Base-by-base conservation (phyloP, 129 eudicot species). In the Scalesia atractyloides region DNA sequence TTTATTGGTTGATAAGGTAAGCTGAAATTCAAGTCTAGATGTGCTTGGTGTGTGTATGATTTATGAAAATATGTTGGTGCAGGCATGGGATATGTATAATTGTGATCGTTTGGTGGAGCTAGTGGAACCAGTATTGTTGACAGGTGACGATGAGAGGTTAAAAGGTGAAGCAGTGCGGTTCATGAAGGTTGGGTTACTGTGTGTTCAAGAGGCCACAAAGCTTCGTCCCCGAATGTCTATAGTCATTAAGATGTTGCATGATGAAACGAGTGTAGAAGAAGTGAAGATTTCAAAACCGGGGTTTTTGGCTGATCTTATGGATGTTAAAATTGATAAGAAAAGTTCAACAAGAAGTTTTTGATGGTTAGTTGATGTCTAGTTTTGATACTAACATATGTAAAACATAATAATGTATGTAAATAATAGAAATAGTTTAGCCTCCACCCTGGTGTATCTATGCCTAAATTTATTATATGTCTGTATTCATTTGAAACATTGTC, bases 1-100 rank as follows among this genome's bases (percentile, higher is more conserved):
- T 20, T 89, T 79, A 70, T 80, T 92, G 44, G 98, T 89, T 41
- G 95, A 92, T 20, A 86, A 89, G 88, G 96, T 92, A 82, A 24
- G 50, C 20, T 9, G 33, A 63, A 5, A 34, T 56, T 58, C 18
- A 24, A 20, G 3, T 58, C 6, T 26, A 17, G 9, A 37, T 51
- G 57, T 4, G 48, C 5, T 71, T 24, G 15, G 8, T 20, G 69
- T 64, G 65, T 49, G 30, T 66, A 57, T 44, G 9, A 12, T 33
- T 51, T 5, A 12, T 10, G 26, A 44, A 73, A 52, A 54, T 59
- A 2, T 72, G 69, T 75, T 24, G 30, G 2, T 24, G 71, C 83
- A 91, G 96, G 85, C 81, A 33, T 92, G 96, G 96, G 86, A 76
- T 24, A 70, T 80, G 89, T 85, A 89, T 86, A 83, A 80, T 30